Evolutionary conservation across 495 filamentous ascomycete species (phyloP).

Genomic region (Jackrogersella minutella): DNA sequence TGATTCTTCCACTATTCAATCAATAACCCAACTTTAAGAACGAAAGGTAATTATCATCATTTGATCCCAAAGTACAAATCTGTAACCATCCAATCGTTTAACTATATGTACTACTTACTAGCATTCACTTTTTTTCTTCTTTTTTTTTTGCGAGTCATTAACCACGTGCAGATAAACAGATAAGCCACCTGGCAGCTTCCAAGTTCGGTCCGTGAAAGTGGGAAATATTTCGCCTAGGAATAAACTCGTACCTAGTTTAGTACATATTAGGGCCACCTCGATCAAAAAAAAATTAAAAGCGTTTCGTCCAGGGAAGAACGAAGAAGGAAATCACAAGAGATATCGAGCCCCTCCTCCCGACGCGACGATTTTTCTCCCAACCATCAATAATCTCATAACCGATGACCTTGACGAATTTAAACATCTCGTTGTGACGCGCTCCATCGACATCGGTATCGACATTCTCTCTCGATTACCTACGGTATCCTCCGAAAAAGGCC

Average conservation of each 20-base stretch:
- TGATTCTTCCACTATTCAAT: too few relatives aligned
- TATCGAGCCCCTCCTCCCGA: conserved; percentile 33
- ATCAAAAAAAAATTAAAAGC: conserved; percentile 30
- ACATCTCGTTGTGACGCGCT: conserved; percentile 28
- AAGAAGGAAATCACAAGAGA: conserved; percentile 8
- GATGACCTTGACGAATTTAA: conserved; percentile 11
- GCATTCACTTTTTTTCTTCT: too few relatives aligned
- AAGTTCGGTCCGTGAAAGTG: conserved; percentile 5
- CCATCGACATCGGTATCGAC: conserved; percentile 2
- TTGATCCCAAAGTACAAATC: background rate
- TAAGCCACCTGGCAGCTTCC: conserved; percentile 44
- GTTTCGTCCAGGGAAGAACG: conserved; percentile 13
- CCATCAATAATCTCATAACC: conserved; percentile 15
- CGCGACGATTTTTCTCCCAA: conserved; percentile 26
- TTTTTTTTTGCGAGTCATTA: too few relatives aligned
- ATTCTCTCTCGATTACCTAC: background rate
- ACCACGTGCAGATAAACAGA: conserved; percentile 37
- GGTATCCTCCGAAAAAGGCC: conserved; percentile 14
- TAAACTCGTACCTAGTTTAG: conserved; percentile 13
- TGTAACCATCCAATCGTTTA: too few relatives aligned
- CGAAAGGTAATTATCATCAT: background rate
- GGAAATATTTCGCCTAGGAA: conserved; percentile 16
- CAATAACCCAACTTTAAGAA: too few relatives aligned
- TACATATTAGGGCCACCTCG: conserved; percentile 33
- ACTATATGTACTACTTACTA: too few relatives aligned